These are phyloP conservation scores for Trichophyton mentagrophytes DNA, from an alignment of 2,329 filamentous ascomycete genomes.

Conservation along the genomic window DNA sequence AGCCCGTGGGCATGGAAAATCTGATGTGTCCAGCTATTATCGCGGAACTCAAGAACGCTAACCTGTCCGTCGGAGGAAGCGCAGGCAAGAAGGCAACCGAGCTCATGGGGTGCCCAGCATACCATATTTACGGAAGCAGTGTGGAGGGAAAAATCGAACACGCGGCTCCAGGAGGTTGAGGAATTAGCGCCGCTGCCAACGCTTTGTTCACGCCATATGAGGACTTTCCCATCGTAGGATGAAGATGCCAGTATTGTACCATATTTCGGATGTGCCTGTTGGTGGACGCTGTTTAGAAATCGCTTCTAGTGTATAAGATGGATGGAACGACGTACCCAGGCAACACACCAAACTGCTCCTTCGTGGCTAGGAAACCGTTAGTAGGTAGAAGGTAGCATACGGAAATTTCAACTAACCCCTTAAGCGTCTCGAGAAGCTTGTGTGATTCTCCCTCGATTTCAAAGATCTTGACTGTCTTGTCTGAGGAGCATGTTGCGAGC, in stretches of 20 bases:
- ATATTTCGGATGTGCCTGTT: conserved; percentile 81
- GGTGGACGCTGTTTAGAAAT: neutral
- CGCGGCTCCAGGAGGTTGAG: conserved; percentile 58
- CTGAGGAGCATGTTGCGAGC: conserved; percentile 91
- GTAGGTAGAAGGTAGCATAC: conserved; percentile 10
- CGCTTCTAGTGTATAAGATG: neutral
- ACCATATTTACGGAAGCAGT: conserved; percentile 95
- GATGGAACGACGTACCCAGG: conserved; percentile 49
- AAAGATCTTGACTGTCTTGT: conserved; percentile 98
- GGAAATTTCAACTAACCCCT: conserved; percentile 51
- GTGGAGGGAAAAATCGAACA: conserved; percentile 88
- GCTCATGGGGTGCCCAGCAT: conserved; percentile 93
- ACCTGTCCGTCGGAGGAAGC: conserved; percentile 90
- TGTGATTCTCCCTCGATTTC: conserved; percentile 92
- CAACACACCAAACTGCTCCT: conserved; percentile 92
- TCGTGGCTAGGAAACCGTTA: conserved; percentile 55
- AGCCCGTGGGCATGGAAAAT: conserved; percentile 86
- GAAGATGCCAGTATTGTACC: conserved; percentile 94
- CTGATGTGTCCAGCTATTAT: conserved; percentile 81
- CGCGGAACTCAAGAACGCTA: conserved; percentile 89
- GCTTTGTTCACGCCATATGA: conserved; percentile 88
- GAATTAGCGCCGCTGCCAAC: conserved; percentile 25
- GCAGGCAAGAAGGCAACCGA: conserved; percentile 85
- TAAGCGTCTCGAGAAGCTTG: conserved; percentile 79
- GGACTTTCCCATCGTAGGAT: conserved; percentile 92